phyloP scores from a whole-genome alignment of 495 filamentous ascomycete genomes.

The Aspergillus mulundensis region DNA sequence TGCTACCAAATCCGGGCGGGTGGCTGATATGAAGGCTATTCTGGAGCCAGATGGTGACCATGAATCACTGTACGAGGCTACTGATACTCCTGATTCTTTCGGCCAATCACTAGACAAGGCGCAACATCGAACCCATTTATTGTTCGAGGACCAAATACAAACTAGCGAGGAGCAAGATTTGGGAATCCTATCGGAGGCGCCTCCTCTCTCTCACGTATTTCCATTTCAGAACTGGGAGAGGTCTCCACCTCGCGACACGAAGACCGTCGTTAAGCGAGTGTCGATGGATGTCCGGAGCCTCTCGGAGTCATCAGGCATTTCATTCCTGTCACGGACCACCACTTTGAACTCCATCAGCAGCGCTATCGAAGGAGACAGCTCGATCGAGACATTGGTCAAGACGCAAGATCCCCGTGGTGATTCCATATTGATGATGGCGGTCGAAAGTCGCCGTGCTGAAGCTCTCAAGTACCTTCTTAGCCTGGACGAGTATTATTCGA shows the following conservation, averaged over 20 bases:
- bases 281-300: slow-evolving; percentile 84
- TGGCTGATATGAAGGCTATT: slow-evolving; percentile 70
- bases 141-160: slow-evolving; percentile 21
- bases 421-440: slow-evolving; percentile 93
- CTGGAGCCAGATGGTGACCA: slow-evolving; percentile 64
- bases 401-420: slow-evolving; percentile 79
- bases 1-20: slow-evolving; percentile 68
- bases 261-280: slow-evolving; percentile 62
- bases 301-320: slow-evolving; percentile 78
- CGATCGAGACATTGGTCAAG: slow-evolving; percentile 73
- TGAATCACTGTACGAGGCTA: slow-evolving; percentile 39
- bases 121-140: slow-evolving; percentile 25
- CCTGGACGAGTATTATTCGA: slow-evolving; percentile 67
- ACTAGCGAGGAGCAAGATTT: slow-evolving; percentile 24
- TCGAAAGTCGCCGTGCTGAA: slow-evolving; percentile 68
- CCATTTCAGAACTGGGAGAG: slow-evolving; percentile 66
- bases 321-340: slow-evolving; percentile 68
- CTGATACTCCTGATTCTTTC: slow-evolving; percentile 36
- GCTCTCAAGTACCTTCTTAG: slow-evolving; percentile 74
- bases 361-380: slow-evolving; percentile 78
- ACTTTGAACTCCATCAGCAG: slow-evolving; percentile 71
- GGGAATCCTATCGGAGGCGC: slow-evolving; percentile 46
- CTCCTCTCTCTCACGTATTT: slow-evolving; percentile 80
- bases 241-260: slow-evolving; percentile 46
- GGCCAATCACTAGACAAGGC: slow-evolving; percentile 40